A percentile compares a stretch with the other conserved stretches of the same genome.
Conservation (phyloP, 179 eudicot species). For the Beta lomatogona region DNA sequence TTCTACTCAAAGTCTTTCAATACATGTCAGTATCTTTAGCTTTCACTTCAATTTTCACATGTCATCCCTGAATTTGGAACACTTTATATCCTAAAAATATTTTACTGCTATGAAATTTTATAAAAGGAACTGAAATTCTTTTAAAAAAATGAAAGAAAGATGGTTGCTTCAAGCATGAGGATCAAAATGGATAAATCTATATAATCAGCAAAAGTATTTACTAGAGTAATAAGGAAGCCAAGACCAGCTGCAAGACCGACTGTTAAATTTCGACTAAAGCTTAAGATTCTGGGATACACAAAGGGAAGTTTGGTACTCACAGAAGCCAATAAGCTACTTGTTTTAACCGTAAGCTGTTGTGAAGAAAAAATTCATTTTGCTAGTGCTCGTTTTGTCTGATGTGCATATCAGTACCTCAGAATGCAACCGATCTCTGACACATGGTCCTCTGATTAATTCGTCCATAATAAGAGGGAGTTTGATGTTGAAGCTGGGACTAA, state of each 20-base stretch:
- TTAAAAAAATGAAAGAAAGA: neutral
- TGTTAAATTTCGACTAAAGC: neutral
- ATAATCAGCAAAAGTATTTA: conserved; percentile 14
- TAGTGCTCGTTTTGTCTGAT: neutral
- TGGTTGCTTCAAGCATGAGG: conserved; percentile 27
- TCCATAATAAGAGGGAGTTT: neutral
- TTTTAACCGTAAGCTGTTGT: neutral
- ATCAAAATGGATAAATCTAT: neutral
- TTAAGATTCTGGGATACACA: neutral
- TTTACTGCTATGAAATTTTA: no score
- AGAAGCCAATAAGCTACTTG: neutral
- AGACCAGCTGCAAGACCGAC: conserved; percentile 4
- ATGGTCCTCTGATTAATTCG: neutral
- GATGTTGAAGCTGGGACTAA: conserved; percentile 13
- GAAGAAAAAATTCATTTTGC: neutral
- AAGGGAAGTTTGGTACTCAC: conserved; percentile 6
- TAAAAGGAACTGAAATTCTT: neutral
- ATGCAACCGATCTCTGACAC: neutral
- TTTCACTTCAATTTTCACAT: conserved; percentile 17
- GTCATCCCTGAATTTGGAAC: neutral
- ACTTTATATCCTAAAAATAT: neutral
- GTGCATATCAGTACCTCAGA: neutral
- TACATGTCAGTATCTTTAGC: conserved; percentile 16
- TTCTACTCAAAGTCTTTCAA: conserved; percentile 28
- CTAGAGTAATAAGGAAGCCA: conserved; percentile 16